These are phyloP conservation scores for Candida tunisiensis DNA, from an alignment of 1,139 yeast species.

Conservation along the genomic window DNA sequence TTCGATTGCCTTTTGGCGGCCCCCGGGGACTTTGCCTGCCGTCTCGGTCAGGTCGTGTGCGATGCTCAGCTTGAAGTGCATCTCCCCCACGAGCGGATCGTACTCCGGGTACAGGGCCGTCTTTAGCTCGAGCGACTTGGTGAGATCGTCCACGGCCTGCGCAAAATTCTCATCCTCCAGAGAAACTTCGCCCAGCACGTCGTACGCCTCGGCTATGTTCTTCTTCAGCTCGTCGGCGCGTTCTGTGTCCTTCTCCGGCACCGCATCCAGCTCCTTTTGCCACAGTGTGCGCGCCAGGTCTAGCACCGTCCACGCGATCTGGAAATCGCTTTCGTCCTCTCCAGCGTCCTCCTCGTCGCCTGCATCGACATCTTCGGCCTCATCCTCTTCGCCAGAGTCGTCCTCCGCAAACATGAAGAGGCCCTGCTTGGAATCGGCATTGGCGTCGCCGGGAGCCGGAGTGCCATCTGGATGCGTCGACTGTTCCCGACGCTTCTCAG, in stretches of 20 bases:
- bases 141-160: constrained; percentile 59
- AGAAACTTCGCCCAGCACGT: constrained; percentile 76
- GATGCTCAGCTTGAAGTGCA: constrained; percentile 66
- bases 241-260: constrained; percentile 8
- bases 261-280: constrained; percentile 25
- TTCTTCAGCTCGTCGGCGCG: constrained; percentile 20
- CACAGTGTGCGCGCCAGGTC: constrained; percentile 59
- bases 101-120: constrained; percentile 32
- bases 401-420: constrained; percentile 40
- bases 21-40: constrained; percentile 32
- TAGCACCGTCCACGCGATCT: constrained; percentile 73
- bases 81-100: constrained; percentile 54
- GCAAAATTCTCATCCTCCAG: constrained; percentile 66
- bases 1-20: constrained; percentile 30
- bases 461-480: background rate
- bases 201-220: constrained; percentile 61
- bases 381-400: constrained; percentile 18
- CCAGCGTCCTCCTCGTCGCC: constrained; percentile 20
- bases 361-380: constrained; percentile 19
- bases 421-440: constrained; percentile 16
- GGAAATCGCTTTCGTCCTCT: constrained; percentile 46
- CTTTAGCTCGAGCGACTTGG: constrained; percentile 38
- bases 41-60: constrained; percentile 78
- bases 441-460: constrained; percentile 5
- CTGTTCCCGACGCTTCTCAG: background rate